A percentile compares a stretch with the other conserved stretches of the same genome.
phyloP scores from a whole-genome alignment of 2,329 filamentous ascomycete genomes.

The Scedosporium aurantiacum region DNA sequence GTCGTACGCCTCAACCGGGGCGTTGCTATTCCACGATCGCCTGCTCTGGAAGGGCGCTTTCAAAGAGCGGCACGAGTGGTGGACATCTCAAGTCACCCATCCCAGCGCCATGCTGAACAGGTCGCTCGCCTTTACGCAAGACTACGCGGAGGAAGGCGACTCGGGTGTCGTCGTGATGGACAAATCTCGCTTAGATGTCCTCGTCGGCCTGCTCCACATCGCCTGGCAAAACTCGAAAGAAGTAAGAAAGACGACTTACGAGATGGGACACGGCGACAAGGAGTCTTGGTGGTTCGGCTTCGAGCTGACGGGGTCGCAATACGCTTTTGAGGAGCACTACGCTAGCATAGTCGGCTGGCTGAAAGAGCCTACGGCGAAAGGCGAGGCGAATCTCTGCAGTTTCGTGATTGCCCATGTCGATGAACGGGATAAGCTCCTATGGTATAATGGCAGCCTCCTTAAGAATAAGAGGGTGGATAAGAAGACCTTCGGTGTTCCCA shows the following conservation, averaged over 20 bases:
- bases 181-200: conserved; percentile 23
- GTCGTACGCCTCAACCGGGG: conserved; percentile 20
- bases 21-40: conserved; percentile 29
- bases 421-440: conserved; percentile 23
- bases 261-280: conserved; percentile 31
- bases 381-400: conserved; percentile 22
- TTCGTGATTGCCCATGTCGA: conserved; percentile 31
- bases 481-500: conserved; percentile 22
- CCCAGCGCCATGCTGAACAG: conserved; percentile 20
- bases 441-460: conserved; percentile 32
- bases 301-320: conserved; percentile 25
- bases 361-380: not conserved
- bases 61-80: conserved; percentile 25
- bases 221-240: conserved; percentile 31
- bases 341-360: conserved; percentile 28
- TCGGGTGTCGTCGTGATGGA: conserved; percentile 30
- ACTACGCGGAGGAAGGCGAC: conserved; percentile 29
- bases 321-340: conserved; percentile 29
- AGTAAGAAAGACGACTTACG: conserved; percentile 28
- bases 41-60: conserved; percentile 25
- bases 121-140: conserved; percentile 26
- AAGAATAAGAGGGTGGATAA: conserved; percentile 25
- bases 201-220: conserved; percentile 28
- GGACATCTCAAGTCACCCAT: conserved; percentile 22
- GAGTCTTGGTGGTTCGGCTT: conserved; percentile 34